Base-by-base conservation (phyloP, 2,329 filamentous ascomycete genomes). In the Cytospora schulzeri region DNA sequence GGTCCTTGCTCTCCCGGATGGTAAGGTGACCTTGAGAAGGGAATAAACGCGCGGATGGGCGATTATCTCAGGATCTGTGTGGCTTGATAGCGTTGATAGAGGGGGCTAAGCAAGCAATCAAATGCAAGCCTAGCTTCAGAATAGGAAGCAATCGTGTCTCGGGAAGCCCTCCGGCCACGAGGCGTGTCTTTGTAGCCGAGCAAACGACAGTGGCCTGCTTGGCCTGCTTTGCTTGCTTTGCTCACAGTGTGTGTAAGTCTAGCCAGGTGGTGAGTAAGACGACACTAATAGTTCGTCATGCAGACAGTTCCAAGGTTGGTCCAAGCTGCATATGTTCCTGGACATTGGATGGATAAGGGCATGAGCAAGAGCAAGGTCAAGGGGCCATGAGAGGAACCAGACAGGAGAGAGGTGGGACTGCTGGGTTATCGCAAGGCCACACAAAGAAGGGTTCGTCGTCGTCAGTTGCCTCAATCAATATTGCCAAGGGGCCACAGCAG, bases 121-220 rank as follows among this genome's bases (percentile, higher is more conserved):
- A 26, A 57, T 61, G 64, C 64, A 64, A 53, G 64, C 35, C 29
- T 66, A 64, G 65, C 65, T 55, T 52, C n/a, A n/a, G 57, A 22
- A 45, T 33, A 48, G 57, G 28, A 54, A 52, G 60, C 41, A 35
- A 35, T 55, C 14, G 31, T 64, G 65, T 67, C 62, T 67, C 65
- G 65, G 65, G 41, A 60, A 62, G 33, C 22, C 31, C 50, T 38
- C 62, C 65, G 65, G 65, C 65, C 62, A 67, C 65, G 62, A 65
- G 62, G 62, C 62, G 59, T 50, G 59, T 62, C 45, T 41, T 59
- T 62, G 65, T 65, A 62, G 62, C 59, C 60, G 60, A 65, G 48
- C 15, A 22, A 24, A 41, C 33, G 41, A 24, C 29, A 17, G 22
- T 45, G 19, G 38, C 19, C 38, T 45, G 19, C 19, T 3, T n/a